Percentiles rank a stretch among this genome's conserved stretches.
phyloP scores from a whole-genome alignment of 2,329 filamentous ascomycete species.

The Trichophyton mentagrophytes region DNA sequence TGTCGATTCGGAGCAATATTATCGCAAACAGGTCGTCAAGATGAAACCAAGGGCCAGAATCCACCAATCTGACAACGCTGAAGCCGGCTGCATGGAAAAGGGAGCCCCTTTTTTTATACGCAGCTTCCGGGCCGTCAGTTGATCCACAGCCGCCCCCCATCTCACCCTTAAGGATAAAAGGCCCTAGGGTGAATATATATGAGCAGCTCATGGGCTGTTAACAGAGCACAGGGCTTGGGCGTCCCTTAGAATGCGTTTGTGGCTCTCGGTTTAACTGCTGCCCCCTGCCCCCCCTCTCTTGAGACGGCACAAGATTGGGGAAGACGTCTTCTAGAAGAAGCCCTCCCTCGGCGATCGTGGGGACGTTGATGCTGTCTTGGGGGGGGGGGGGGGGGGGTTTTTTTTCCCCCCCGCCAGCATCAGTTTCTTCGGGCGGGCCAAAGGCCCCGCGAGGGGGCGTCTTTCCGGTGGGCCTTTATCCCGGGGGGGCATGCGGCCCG shows the following conservation, averaged over 20 bases:
- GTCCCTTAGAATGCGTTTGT: neutral
- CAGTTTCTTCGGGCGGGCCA: too few species aligned
- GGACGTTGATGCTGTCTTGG: neutral
- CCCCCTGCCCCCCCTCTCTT: neutral
- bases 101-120: neutral
- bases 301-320: neutral
- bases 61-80: neutral
- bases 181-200: neutral
- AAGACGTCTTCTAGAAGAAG: neutral
- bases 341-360: neutral
- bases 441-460: too few species aligned
- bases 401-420: too few species aligned
- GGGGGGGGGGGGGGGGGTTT: too few species aligned
- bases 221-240: neutral
- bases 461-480: too few species aligned
- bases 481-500: too few species aligned
- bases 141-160: neutral
- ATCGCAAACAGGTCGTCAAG: neutral
- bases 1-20: neutral
- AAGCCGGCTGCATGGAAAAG: neutral
- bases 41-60: neutral
- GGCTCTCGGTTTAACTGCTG: neutral
- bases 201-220: too few species aligned
- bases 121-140: conserved; percentile 1
- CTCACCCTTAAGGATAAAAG: neutral